Percentiles rank a stretch among this genome's conserved stretches.
Conservation (phyloP, 2,329 filamentous ascomycete genomes). For the Diaporthe sp. region DNA sequence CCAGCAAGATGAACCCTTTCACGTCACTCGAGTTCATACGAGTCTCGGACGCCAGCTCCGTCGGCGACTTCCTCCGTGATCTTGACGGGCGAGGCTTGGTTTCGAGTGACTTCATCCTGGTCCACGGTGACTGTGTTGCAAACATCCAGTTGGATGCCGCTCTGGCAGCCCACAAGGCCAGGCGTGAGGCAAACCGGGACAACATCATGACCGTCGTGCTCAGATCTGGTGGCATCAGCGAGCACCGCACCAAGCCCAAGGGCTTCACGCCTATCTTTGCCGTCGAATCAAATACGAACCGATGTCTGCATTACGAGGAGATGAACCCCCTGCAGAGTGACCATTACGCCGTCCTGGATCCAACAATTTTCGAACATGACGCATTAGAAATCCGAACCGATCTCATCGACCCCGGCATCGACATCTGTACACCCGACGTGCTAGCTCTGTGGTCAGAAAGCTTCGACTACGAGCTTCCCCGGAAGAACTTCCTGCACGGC, state of each 20-base stretch:
- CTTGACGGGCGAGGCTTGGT: slow-evolving; percentile 89
- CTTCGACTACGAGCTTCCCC: slow-evolving; percentile 84
- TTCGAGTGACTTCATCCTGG: slow-evolving; percentile 89
- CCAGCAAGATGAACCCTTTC: slow-evolving; percentile 74
- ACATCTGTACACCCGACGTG: slow-evolving; percentile 97
- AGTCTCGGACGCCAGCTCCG: slow-evolving; percentile 84
- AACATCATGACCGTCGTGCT: slow-evolving; percentile 98
- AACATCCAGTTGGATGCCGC: slow-evolving; percentile 88
- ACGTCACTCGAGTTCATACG: slow-evolving; percentile 86
- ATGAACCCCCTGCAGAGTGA: slow-evolving; percentile 78
- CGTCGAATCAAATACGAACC: slow-evolving; percentile 81
- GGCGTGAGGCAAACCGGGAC: slow-evolving; percentile 87
- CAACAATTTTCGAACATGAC: slow-evolving; percentile 78
- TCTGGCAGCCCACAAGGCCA: slow-evolving; percentile 82
- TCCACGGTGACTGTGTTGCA: slow-evolving; percentile 92
- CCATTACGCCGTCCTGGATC: slow-evolving; percentile 79
- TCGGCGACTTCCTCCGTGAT: slow-evolving; percentile 95
- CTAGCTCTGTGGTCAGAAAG: slow-evolving; percentile 96
- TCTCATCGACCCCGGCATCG: slow-evolving; percentile 92
- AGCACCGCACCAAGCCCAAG: slow-evolving; percentile 83
- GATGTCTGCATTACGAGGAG: slow-evolving; percentile 95
- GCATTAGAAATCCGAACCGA: slow-evolving; percentile 90
- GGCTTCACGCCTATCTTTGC: slow-evolving; percentile 87
- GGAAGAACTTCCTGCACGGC: slow-evolving; percentile 83
- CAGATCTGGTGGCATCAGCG: slow-evolving; percentile 77